Evolutionary conservation across 495 filamentous ascomycete species (phyloP).

Genomic region (Neurospora sp.): DNA sequence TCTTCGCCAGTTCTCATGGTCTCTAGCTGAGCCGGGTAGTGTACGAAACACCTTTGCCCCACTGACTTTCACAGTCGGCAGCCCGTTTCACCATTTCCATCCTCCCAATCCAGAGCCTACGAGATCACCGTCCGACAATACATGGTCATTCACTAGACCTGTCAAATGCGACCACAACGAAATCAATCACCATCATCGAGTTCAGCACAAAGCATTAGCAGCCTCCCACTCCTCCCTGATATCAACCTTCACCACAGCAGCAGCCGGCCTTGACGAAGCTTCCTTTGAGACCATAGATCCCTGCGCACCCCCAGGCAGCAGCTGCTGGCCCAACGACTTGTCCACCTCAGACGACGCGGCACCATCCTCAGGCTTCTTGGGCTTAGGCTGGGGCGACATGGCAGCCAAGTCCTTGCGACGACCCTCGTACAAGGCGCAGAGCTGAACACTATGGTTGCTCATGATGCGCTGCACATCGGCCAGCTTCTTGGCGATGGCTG

Average conservation of each 20-base stretch:
- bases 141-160: background rate
- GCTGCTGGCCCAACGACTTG: background rate
- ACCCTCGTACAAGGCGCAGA: conserved; percentile 17
- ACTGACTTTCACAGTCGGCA: background rate
- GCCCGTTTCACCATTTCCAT: background rate
- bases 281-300: background rate
- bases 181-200: background rate
- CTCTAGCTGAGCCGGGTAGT: background rate
- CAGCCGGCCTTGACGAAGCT: background rate
- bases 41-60: background rate
- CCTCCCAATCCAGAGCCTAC: background rate
- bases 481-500: conserved; percentile 11
- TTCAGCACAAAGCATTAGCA: background rate
- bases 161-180: background rate
- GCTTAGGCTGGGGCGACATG: background rate
- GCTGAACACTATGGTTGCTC: conserved; percentile 15
- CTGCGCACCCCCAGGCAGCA: background rate
- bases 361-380: background rate
- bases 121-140: background rate
- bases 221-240: background rate
- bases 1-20: background rate
- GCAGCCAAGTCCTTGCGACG: conserved; percentile 10
- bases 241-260: background rate
- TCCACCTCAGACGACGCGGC: background rate
- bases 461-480: conserved; percentile 12